Evolutionary conservation across 2,329 filamentous ascomycete species (phyloP).

Genomic region (Pseudomassariella vexata): DNA sequence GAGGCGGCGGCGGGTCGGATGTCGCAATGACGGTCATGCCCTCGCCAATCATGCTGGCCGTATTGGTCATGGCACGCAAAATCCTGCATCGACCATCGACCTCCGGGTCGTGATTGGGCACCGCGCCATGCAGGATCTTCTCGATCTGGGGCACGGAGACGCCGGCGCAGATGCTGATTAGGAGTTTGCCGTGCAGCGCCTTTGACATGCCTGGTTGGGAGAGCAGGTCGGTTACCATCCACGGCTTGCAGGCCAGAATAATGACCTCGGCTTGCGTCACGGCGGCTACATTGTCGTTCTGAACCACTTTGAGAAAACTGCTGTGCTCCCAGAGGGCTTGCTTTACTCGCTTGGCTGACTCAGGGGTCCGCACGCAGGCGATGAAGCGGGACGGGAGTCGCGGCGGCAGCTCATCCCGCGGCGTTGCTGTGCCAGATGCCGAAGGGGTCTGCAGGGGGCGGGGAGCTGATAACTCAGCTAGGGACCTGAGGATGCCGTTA

Average conservation of each 20-base stretch:
- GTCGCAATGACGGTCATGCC: constrained; percentile 77
- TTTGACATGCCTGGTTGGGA: constrained; percentile 61
- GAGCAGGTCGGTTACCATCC: constrained; percentile 65
- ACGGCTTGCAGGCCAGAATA: constrained; percentile 75
- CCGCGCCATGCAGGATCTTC: constrained; percentile 52
- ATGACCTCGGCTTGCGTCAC: constrained; percentile 66
- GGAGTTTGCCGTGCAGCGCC: constrained; percentile 71
- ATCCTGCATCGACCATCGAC: constrained; percentile 52
- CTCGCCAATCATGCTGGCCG: constrained; percentile 70
- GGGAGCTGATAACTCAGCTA: constrained; percentile 46
- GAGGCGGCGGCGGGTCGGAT: constrained; percentile 50
- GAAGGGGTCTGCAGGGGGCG: constrained; percentile 37
- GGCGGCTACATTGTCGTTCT: constrained; percentile 66
- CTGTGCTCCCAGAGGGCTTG: constrained; percentile 59
- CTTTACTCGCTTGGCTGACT: constrained; percentile 64
- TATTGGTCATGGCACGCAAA: constrained; percentile 81
- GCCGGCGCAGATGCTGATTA: constrained; percentile 78
- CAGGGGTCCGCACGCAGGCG: constrained; percentile 69
- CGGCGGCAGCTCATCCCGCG: constrained; percentile 42
- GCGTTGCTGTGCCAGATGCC: constrained; percentile 35
- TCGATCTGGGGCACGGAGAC: constrained; percentile 66
- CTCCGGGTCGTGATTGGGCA: constrained; percentile 38
- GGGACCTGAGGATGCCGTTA: constrained; percentile 68
- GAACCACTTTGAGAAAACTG: constrained; percentile 57
- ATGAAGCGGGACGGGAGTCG: constrained; percentile 70